phyloP scores from a whole-genome alignment of 2,329 filamentous ascomycete genomes.

The Aspergillus texensis region DNA sequence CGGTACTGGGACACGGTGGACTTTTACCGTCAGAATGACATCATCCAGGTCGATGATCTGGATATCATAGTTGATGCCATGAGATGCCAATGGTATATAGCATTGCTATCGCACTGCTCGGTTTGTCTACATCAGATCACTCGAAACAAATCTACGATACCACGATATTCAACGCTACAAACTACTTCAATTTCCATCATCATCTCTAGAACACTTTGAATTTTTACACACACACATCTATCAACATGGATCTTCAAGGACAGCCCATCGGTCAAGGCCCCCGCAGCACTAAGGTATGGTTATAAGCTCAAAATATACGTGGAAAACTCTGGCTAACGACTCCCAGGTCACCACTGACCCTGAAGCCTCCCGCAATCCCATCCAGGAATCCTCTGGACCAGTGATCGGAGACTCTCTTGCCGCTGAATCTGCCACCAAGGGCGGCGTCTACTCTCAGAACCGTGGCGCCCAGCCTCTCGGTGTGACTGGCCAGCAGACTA shows the following conservation, averaged over 20 bases:
- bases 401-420: slow-evolving; percentile 73
- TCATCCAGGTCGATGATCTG: slow-evolving; percentile 22
- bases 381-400: slow-evolving; percentile 64
- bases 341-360: slow-evolving; percentile 51
- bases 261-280: slow-evolving; percentile 34
- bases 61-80: not conserved
- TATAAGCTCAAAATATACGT: not conserved
- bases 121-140: not conserved
- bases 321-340: not conserved
- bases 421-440: slow-evolving; percentile 65
- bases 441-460: slow-evolving; percentile 66
- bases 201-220: not conserved
- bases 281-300: slow-evolving; percentile 40
- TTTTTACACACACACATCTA: slow-evolving; percentile 1
- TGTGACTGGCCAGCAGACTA: slow-evolving; percentile 57
- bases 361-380: slow-evolving; percentile 52
- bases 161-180: not conserved
- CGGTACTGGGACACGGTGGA: slow-evolving; percentile 8
- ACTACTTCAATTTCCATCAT: not conserved
- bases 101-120: slow-evolving; percentile 10
- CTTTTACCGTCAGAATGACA: slow-evolving; percentile 36
- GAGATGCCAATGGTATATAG: slow-evolving; percentile 25
- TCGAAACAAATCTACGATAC: not conserved
- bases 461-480: slow-evolving; percentile 53
- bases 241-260: slow-evolving; percentile 46